phyloP scores from a whole-genome alignment of 352 stramenopile genomes.

The Phytophthora colocasiae region DNA sequence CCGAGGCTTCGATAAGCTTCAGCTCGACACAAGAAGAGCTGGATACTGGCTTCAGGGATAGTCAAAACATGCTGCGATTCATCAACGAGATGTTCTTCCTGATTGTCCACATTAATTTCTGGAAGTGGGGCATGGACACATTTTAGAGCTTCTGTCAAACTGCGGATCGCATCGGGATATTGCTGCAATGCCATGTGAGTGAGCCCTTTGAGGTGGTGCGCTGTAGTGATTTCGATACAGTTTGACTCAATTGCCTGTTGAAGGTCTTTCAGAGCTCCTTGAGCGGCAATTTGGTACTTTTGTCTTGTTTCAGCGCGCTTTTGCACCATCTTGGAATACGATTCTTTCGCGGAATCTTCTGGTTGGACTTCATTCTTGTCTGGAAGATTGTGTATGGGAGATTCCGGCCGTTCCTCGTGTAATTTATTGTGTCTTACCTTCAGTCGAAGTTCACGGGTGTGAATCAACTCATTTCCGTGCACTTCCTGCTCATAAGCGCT shows the following conservation, averaged over 20 bases:
- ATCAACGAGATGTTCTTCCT: constrained; percentile 20
- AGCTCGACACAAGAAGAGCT: constrained; percentile 52
- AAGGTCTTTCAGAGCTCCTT: constrained; percentile 44
- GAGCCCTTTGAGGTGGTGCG: constrained; percentile 45
- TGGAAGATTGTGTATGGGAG: background rate
- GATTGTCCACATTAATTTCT: constrained; percentile 13
- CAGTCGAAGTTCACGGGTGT: constrained; percentile 11
- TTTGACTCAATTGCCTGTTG: constrained; percentile 33
- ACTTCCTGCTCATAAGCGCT: constrained; percentile 30
- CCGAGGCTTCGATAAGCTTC: constrained; percentile 54
- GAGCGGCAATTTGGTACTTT: constrained; percentile 16
- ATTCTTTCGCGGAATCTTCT: constrained; percentile 7
- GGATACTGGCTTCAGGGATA: constrained; percentile 37
- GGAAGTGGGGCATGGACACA: constrained; percentile 16
- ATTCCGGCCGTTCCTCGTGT: constrained; percentile 14
- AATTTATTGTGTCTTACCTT: constrained; percentile 14
- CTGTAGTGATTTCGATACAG: constrained; percentile 41
- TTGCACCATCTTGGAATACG: constrained; percentile 17
- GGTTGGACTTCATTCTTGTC: constrained; percentile 10
- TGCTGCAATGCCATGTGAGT: constrained; percentile 43
- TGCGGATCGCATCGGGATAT: constrained; percentile 43
- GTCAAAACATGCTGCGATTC: background rate
- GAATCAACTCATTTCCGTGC: constrained; percentile 26
- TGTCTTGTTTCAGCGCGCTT: constrained; percentile 16
- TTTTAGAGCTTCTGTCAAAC: constrained; percentile 53